Conservation (phyloP, 2,329 filamentous ascomycete species). For the Alternaria triticimaculans region DNA sequence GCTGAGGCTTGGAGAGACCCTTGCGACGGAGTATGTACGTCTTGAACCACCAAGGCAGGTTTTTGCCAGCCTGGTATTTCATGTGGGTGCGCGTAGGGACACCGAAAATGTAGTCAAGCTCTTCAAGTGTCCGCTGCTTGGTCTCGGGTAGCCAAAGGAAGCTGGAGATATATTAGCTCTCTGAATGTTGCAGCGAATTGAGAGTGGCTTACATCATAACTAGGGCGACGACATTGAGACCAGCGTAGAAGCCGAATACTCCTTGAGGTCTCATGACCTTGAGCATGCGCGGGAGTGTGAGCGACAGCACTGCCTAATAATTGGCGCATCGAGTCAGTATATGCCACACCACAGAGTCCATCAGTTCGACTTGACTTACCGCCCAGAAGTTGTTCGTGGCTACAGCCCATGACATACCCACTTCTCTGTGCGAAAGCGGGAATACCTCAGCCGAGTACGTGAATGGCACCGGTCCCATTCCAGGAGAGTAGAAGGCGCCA, state of each 20-base stretch:
- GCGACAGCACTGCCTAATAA: constrained; percentile 59
- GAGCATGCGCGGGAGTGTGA: constrained; percentile 68
- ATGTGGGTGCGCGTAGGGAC: constrained; percentile 52
- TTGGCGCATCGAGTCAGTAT: not conserved
- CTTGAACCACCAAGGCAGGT: constrained; percentile 56
- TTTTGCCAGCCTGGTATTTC: constrained; percentile 37
- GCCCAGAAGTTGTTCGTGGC: constrained; percentile 68
- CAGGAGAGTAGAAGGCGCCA: constrained; percentile 50
- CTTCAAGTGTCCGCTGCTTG: constrained; percentile 57
- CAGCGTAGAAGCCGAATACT: constrained; percentile 68
- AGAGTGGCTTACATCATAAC: constrained; percentile 59
- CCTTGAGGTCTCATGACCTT: constrained; percentile 58
- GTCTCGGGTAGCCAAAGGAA: constrained; percentile 64
- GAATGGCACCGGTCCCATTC: constrained; percentile 58
- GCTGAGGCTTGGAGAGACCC: constrained; percentile 42
- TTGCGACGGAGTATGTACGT: constrained; percentile 51
- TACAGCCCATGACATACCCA: constrained; percentile 74
- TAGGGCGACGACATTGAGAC: constrained; percentile 66
- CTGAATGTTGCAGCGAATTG: not conserved
- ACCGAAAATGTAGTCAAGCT: constrained; percentile 60
- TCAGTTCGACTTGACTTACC: no score
- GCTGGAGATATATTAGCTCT: not conserved
- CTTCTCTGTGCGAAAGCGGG: constrained; percentile 72
- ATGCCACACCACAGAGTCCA: not conserved
- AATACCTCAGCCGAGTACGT: constrained; percentile 65